Percentiles rank a stretch among this genome's conserved stretches.
phyloP scores from a whole-genome alignment of 2,329 filamentous ascomycete species.

The Sporothrix schenckii region DNA sequence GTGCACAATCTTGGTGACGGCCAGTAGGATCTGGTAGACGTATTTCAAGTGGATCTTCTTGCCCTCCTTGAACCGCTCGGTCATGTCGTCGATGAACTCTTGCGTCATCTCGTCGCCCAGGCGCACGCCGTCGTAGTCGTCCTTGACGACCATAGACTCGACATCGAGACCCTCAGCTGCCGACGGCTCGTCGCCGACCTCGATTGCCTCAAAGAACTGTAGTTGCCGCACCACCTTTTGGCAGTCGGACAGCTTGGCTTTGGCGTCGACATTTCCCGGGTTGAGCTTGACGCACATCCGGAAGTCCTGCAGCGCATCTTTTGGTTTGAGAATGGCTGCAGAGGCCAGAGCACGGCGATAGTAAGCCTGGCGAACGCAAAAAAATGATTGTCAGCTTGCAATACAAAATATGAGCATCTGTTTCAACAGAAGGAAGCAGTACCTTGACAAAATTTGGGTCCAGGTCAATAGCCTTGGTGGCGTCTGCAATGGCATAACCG shows the following conservation, averaged over 20 bases:
- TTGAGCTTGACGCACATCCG: conserved; percentile 86
- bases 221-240: conserved; percentile 91
- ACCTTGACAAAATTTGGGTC: conserved; percentile 90
- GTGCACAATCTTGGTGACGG: conserved; percentile 85
- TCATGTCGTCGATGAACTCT: conserved; percentile 98
- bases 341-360: conserved; percentile 91
- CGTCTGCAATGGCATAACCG: conserved; percentile 88
- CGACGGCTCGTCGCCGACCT: conserved; percentile 87
- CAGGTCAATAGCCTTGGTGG: conserved; percentile 86
- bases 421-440: conserved; percentile 35
- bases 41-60: conserved; percentile 97
- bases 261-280: conserved; percentile 85
- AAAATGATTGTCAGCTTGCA: neutral
- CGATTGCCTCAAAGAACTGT: conserved; percentile 93
- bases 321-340: conserved; percentile 85
- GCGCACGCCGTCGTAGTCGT: conserved; percentile 79
- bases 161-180: conserved; percentile 89
- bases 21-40: conserved; percentile 92
- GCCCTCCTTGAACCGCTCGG: conserved; percentile 89
- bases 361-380: conserved; percentile 68
- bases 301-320: conserved; percentile 89
- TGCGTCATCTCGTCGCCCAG: conserved; percentile 86
- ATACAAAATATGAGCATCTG: neutral
- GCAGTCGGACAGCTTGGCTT: conserved; percentile 87
- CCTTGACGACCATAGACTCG: conserved; percentile 79